Base-by-base conservation (phyloP, 495 filamentous ascomycete species). In the Podospora pseudoanserina region DNA sequence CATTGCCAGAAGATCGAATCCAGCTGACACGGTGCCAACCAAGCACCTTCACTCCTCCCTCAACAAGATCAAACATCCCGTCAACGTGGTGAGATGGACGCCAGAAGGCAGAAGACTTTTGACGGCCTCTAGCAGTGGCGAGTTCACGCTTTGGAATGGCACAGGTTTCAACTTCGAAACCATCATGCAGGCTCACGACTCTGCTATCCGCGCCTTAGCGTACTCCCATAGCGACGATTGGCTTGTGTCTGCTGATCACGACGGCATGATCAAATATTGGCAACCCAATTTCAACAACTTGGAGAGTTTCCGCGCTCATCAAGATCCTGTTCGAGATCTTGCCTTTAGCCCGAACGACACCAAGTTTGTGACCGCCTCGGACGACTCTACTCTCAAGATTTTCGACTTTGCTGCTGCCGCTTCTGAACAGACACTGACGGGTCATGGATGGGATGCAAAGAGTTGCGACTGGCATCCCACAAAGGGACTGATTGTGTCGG, bases 141-240 rank as follows among this genome's bases (percentile, higher is more conserved):
- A 99, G 77, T 99, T 99, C 72, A 99, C 96, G 60, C 80, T 99
- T 4, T 99, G 95, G 95, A 99, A 99, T 77, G 95, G 95, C 67
- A 97, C 92, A 60, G 95, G 92, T 1, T 99, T 99, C 83, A 99
- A 99, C 76, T 99, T 99, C 73, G 95, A 99, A 81, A 99, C 95
- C 1, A 97, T 97, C 54, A 96, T 96, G 91, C 93, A 97, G 78
- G 95, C 95, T 53, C 95, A 99, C 77, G 96, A 99, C 79, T 88
- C 89, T 55, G 93, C 93, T 64, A 94, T 99, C 69, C 90, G 95
- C 65, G 91, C 91, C 23, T 83, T 94, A 61, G 85, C 84, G 60
- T 99, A 96, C 82, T 94, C 94, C 6, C 93, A 97, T 80, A 94
- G 89, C 72, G 92, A 96, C 74, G 95, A 98, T 76, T 98, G 94